Percentiles rank a stretch among this genome's conserved stretches.
Conservation (phyloP, 768 basidiomycete genomes). For the Hygrophoropsis aurantiaca region DNA sequence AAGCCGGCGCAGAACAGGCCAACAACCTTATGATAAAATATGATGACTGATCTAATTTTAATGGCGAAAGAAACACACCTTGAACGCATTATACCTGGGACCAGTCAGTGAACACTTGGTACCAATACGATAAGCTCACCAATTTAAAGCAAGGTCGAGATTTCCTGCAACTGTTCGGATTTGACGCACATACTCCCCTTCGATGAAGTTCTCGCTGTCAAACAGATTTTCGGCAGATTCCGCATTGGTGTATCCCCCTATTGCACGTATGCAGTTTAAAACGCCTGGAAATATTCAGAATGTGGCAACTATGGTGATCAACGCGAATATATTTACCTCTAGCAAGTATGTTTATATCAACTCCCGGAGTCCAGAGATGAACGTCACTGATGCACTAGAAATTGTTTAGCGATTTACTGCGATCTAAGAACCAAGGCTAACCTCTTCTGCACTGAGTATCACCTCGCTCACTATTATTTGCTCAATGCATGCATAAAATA, state of each 20-base stretch:
- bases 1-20: conserved; percentile 63
- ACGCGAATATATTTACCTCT: conserved; percentile 45
- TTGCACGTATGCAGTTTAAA: conserved; percentile 63
- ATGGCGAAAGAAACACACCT: conserved; percentile 34
- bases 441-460: conserved; percentile 60
- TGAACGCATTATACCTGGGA: conserved; percentile 64
- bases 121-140: conserved; percentile 37
- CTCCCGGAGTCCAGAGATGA: conserved; percentile 52
- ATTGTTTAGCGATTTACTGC: background rate
- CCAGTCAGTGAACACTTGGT: background rate
- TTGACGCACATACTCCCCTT: conserved; percentile 49
- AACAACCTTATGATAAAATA: conserved; percentile 44
- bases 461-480: conserved; percentile 53
- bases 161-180: conserved; percentile 47
- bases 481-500: background rate
- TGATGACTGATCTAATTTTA: background rate
- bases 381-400: conserved; percentile 58
- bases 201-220: conserved; percentile 59
- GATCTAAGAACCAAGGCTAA: conserved; percentile 19
- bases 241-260: conserved; percentile 59
- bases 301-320: background rate
- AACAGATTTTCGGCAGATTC: conserved; percentile 52
- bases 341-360: conserved; percentile 52
- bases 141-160: conserved; percentile 53
- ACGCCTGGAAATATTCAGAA: conserved; percentile 35